Base-by-base conservation (phyloP, 208 protist genomes). In the Endotrypanum monterogeii region DNA sequence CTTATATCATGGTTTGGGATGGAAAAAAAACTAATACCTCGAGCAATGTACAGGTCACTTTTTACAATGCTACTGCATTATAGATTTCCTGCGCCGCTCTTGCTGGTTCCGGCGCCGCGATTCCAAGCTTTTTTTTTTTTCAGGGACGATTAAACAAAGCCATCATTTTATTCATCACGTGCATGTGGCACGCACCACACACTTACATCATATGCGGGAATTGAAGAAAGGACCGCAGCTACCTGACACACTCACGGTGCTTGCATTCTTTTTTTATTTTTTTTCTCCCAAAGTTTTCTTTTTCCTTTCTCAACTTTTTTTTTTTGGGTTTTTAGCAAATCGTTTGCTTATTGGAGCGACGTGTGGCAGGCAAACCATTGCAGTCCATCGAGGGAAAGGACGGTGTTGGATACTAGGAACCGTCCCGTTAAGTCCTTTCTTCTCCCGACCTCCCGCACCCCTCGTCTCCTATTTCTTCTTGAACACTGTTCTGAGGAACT, bases 401-500 rank as follows among this genome's bases (percentile, higher is more conserved):
- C 20, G 23, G 58, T 37, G 46, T 28, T n/a, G 44, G 37, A 16
- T 4, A 65, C 58, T 20, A 30, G 2, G 18, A 16, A 23, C 35
- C 37, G 0, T 5, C 12, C 44, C 12, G 44, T 48, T 48, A 5
- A 48, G 5, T 11, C 44, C 44, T 51, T 62, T 63, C 63, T 76
- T n/a, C 52, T 61, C 35, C 30, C n/a, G n/a, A n/a, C 23, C 50
- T 54, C 20, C 41, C 51, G 58, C 67, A 37, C 67, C 54, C 68
- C 57, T 62, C 51, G 30, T 68, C 23, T 56, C 46, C 46, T 54
- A n/a, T 57, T 57, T 25, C 55, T 14, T 25, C 44, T n/a, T 60
- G 18, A 7, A 25, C n/a, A 14, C 12, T 12, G 20, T 61, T 51
- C 32, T 28, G 57, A 20, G 32, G 28, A 18, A 20, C 32, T 37